These are phyloP conservation scores for Globisporangium camurandrum DNA, from an alignment of 352 stramenopile species.

Conservation along the genomic window DNA sequence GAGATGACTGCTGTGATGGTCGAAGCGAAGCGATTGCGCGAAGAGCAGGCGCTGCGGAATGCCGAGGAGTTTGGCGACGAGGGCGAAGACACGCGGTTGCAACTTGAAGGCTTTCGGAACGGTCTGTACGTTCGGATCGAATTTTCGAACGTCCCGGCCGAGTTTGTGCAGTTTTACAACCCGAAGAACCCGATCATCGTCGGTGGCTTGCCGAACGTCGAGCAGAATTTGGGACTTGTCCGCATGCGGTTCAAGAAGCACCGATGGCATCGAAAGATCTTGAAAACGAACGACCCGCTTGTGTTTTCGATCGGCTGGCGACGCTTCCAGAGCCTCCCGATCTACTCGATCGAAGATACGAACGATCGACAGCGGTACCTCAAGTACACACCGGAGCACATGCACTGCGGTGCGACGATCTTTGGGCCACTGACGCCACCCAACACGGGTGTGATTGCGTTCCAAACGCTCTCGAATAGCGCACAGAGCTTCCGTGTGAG, in stretches of 20 bases:
- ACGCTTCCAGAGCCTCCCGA: constrained; percentile 96
- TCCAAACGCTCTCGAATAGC: constrained; percentile 92
- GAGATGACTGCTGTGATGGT: constrained; percentile 84
- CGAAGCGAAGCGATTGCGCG: constrained; percentile 72
- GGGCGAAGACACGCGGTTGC: constrained; percentile 87
- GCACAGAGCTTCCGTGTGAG: constrained; percentile 95
- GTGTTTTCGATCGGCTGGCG: constrained; percentile 99
- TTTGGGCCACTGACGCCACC: constrained; percentile 94
- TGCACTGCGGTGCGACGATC: constrained; percentile 98
- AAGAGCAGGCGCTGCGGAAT: constrained; percentile 84
- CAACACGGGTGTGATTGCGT: constrained; percentile 97
- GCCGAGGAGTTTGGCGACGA: constrained; percentile 94
- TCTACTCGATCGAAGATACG: constrained; percentile 98
- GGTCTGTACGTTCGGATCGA: constrained; percentile 97
- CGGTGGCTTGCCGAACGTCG: constrained; percentile 93
- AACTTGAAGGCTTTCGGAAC: constrained; percentile 94
- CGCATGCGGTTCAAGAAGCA: constrained; percentile 99
- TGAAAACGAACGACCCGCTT: constrained; percentile 98
- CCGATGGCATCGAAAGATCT: constrained; percentile 97
- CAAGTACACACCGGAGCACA: constrained; percentile 99
- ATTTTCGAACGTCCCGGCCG: constrained; percentile 89
- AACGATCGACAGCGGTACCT: constrained; percentile 95
- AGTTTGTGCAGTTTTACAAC: constrained; percentile 95
- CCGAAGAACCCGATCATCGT: constrained; percentile 85
- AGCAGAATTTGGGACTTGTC: constrained; percentile 93